These are phyloP conservation scores for Moricandia arvensis DNA, from an alignment of 345 rosid genomes.

Conservation along the genomic window DNA sequence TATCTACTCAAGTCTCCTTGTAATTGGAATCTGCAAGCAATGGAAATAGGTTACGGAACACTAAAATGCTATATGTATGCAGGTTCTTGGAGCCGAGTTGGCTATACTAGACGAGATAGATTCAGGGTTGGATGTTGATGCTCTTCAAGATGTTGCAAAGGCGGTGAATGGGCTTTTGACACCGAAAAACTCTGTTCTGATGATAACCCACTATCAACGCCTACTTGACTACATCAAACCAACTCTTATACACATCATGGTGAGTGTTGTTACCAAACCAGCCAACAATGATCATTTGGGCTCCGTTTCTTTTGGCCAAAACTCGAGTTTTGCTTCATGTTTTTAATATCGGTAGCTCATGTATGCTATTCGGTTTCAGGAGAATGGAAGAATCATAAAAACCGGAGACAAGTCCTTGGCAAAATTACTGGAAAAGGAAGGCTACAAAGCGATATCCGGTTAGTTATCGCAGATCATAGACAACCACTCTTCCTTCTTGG, in stretches of 20 bases:
- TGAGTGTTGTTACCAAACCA: constrained; percentile 37
- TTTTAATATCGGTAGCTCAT: neutral
- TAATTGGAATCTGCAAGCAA: neutral
- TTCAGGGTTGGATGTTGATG: constrained; percentile 96
- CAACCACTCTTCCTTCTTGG: neutral
- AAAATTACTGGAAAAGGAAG: constrained; percentile 70
- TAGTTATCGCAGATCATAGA: constrained; percentile 13
- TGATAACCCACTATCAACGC: constrained; percentile 89
- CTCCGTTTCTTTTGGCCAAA: neutral
- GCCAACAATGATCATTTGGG: neutral
- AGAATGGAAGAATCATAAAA: constrained; percentile 78
- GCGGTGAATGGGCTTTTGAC: constrained; percentile 91
- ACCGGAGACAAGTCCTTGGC: constrained; percentile 83
- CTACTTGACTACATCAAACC: constrained; percentile 82
- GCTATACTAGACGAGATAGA: constrained; percentile 96
- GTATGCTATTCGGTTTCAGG: constrained; percentile 47
- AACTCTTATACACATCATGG: constrained; percentile 80
- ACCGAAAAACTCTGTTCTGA: constrained; percentile 76
- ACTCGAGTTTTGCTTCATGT: neutral
- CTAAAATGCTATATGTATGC: constrained; percentile 19
- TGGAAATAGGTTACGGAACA: neutral
- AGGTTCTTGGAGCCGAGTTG: constrained; percentile 92
- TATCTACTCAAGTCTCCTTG: neutral
- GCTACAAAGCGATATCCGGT: constrained; percentile 70
- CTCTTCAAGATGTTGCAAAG: constrained; percentile 85